phyloP scores from a whole-genome alignment of 1,139 yeast genomes.

The Pichia sp. region DNA sequence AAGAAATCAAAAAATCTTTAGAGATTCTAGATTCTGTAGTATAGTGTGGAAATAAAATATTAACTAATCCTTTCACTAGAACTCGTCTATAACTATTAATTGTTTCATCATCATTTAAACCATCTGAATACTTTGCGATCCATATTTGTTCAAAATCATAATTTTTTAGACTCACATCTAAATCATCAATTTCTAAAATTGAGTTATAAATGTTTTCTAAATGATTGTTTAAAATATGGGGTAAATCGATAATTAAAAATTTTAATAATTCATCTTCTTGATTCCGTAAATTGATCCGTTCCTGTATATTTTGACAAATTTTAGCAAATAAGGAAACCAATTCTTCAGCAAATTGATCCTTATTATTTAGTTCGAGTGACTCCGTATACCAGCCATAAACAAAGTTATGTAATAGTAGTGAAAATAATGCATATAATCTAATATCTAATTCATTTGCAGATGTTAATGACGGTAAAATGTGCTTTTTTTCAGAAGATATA shows the following conservation, averaged over 20 bases:
- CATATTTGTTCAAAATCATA: conserved; percentile 8
- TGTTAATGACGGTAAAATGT: conserved; percentile 9
- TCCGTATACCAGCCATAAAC: conserved; percentile 39
- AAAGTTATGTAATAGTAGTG: conserved; percentile 39
- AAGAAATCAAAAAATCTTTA: conserved; percentile 32
- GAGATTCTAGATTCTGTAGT: conserved; percentile 35
- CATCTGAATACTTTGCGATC: conserved; percentile 16
- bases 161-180: not conserved
- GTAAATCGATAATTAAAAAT: conserved; percentile 36
- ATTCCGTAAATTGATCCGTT: conserved; percentile 19
- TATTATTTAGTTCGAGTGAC: conserved; percentile 32
- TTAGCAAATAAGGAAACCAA: conserved; percentile 34
- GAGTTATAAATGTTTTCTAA: conserved; percentile 12
- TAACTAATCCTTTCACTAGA: conserved; percentile 32
- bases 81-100: conserved; percentile 28
- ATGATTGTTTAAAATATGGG: conserved; percentile 17
- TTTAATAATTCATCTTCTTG: conserved; percentile 32
- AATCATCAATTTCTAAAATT: conserved; percentile 1
- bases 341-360: conserved; percentile 35
- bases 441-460: conserved; percentile 30
- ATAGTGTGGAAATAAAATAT: conserved; percentile 35
- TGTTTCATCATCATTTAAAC: conserved; percentile 23
- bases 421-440: conserved; percentile 39
- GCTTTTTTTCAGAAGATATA: too few species aligned
- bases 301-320: conserved; percentile 34